Base-by-base conservation (phyloP, 345 rosid species). In the Reutealis trisperma region DNA sequence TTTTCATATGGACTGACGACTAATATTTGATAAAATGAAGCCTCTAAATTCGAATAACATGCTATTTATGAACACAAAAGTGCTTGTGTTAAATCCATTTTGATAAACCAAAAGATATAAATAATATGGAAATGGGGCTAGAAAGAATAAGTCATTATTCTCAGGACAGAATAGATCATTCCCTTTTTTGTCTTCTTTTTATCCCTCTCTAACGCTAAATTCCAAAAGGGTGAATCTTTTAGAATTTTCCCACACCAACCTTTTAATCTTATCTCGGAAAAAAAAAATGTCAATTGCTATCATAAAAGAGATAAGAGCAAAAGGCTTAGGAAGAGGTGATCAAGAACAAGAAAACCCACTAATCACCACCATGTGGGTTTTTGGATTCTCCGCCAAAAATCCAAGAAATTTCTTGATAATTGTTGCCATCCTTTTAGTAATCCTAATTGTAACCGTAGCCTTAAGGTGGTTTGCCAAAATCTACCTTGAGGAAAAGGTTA, bases 331-430 rank as follows among this genome's bases (percentile, higher is more conserved):
- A 25, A 63, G 12, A 63, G 67, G 9, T 32, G 67, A 63, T 63
- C 18, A 59, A 45, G 10, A 27, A 42, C n/a, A 69, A 70, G 37
- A 32, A 41, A 44, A 45, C 51, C 12, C 51, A 45, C 1, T 8
- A 45, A 45, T 8, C 51, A 52, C 1, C 25, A 66, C 21, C 52
- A 85, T 79, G 88, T 75, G 90, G 87, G 30, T 86, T 30, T 62
- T 88, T 21, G 90, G 85, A 59, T 81, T 88, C 79, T 84, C 91
- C 77, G 83, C 85, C 66, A 52, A 41, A 9, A 65, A 60, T n/a
- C 18, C 70, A 45, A 77, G 63, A 63, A 82, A 78, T 58, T 30
- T 80, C 27, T 70, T 81, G 82, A 60, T 80, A 69, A 37, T 83
- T n/a, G 87, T 83, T 14, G 90, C 84, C 6, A 83, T 87, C 47